phyloP scores from a whole-genome alignment of 768 basidiomycete genomes.

The Boletus subcaerulescens region DNA sequence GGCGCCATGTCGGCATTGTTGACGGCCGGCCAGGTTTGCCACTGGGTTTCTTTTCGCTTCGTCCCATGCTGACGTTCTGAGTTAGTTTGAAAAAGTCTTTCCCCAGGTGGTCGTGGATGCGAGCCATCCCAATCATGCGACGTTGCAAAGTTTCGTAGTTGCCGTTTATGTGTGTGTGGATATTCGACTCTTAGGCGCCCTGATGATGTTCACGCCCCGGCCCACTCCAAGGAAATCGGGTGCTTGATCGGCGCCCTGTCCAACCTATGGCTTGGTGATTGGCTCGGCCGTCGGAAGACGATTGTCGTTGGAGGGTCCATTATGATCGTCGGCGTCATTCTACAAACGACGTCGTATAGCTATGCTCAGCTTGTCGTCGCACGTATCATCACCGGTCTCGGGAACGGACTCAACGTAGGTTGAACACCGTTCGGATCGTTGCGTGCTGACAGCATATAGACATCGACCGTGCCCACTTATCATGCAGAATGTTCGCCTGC shows the following conservation, averaged over 20 bases:
- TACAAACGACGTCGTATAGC: conserved; percentile 54
- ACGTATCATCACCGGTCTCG: conserved; percentile 58
- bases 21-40: conserved; percentile 47
- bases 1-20: conserved; percentile 67
- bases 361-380: conserved; percentile 64
- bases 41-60: neutral
- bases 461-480: conserved; percentile 63
- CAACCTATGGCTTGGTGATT: conserved; percentile 60
- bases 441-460: conserved; percentile 34
- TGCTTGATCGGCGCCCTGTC: conserved; percentile 62
- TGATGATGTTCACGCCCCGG: neutral
- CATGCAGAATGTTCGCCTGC: conserved; percentile 66
- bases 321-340: conserved; percentile 61
- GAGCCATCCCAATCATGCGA: conserved; percentile 43
- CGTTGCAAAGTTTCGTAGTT: conserved; percentile 56
- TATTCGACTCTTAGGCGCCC: neutral
- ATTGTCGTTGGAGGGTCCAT: conserved; percentile 57
- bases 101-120: conserved; percentile 48
- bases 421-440: neutral
- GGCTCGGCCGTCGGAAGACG: conserved; percentile 54
- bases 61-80: conserved; percentile 1
- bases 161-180: conserved; percentile 51
- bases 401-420: conserved; percentile 59
- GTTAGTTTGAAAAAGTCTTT: conserved; percentile 55
- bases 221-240: conserved; percentile 55